These are phyloP conservation scores for Cystofilobasidium capitatum DNA, from an alignment of 768 basidiomycete species.

Conservation along the genomic window DNA sequence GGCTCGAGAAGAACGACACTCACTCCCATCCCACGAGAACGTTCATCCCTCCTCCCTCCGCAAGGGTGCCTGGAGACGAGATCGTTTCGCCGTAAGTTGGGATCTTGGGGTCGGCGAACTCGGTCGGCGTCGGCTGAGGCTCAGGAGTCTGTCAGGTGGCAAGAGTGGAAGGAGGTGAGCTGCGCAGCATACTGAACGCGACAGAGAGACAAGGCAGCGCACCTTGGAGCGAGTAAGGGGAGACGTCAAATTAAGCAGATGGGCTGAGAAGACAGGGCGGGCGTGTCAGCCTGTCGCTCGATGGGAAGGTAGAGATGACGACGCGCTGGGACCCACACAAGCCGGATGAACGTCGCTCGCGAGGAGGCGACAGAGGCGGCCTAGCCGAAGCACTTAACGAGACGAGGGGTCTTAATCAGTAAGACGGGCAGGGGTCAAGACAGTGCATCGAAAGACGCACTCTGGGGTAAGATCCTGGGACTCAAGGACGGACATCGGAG, in stretches of 20 bases:
- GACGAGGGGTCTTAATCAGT: not conserved
- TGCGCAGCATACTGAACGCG: not conserved
- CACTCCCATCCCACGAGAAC: slow-evolving; percentile 18
- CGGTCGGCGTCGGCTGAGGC: not conserved
- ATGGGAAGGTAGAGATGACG: not conserved
- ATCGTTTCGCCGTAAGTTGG: slow-evolving; percentile 20
- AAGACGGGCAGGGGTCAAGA: not conserved
- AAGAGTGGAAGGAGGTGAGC: not conserved
- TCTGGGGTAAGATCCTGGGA: slow-evolving; percentile 16
- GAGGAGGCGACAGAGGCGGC: slow-evolving; percentile 5
- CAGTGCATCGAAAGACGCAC: not conserved
- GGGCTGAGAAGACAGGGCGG: not conserved
- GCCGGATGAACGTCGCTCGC: slow-evolving; percentile 4
- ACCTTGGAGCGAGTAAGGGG: slow-evolving; percentile 9
- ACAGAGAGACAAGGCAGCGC: not conserved
- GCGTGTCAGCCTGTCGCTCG: not conserved
- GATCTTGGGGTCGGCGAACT: slow-evolving; percentile 17
- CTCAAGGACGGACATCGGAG: not conserved
- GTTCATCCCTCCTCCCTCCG: not conserved
- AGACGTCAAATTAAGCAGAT: slow-evolving; percentile 14
- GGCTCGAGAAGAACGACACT: not conserved
- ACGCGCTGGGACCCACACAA: not conserved
- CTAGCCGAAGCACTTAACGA: not conserved
- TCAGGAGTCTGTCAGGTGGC: not conserved
- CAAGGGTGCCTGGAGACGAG: not conserved